phyloP scores from a whole-genome alignment of 257 asterid genomes.

The Solanum lycopersicoides region DNA sequence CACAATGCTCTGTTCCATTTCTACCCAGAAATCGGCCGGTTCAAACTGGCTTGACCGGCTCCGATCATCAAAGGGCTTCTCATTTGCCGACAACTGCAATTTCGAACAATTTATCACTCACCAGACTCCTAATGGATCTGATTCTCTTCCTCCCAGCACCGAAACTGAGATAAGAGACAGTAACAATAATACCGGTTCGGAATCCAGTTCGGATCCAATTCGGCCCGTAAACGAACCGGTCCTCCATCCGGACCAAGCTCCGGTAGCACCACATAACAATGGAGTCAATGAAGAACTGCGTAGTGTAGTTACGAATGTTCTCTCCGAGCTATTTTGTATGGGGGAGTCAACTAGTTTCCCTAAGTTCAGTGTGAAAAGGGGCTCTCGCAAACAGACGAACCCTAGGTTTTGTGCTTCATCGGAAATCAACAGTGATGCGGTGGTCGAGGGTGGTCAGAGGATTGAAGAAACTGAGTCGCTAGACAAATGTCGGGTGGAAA shows the following conservation, averaged over 20 bases:
- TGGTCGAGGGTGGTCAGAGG: constrained; percentile 13
- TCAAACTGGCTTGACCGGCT: constrained; percentile 75
- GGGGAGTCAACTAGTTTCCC: constrained; percentile 31
- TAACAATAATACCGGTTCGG: neutral
- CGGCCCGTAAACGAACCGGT: neutral
- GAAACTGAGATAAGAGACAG: neutral
- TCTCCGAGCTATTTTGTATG: constrained; percentile 66
- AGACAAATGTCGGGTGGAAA: constrained; percentile 33
- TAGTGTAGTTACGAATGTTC: constrained; percentile 37
- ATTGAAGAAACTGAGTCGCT: constrained; percentile 1
- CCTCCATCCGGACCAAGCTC: neutral
- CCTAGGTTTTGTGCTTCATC: constrained; percentile 41
- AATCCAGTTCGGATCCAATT: constrained; percentile 2
- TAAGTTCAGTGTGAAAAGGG: constrained; percentile 15
- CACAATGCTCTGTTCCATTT: constrained; percentile 37
- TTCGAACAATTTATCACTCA: constrained; percentile 43
- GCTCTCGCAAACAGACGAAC: constrained; percentile 61
- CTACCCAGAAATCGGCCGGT: constrained; percentile 38
- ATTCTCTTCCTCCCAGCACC: neutral
- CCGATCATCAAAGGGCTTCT: constrained; percentile 71
- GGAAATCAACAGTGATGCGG: constrained; percentile 7
- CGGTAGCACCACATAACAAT: constrained; percentile 1
- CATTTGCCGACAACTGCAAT: constrained; percentile 25
- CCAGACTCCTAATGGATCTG: constrained; percentile 22
- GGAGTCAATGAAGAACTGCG: constrained; percentile 14